These are phyloP conservation scores for Tolypocladium amazonense DNA, from an alignment of 2,329 filamentous ascomycete species.

Conservation along the genomic window DNA sequence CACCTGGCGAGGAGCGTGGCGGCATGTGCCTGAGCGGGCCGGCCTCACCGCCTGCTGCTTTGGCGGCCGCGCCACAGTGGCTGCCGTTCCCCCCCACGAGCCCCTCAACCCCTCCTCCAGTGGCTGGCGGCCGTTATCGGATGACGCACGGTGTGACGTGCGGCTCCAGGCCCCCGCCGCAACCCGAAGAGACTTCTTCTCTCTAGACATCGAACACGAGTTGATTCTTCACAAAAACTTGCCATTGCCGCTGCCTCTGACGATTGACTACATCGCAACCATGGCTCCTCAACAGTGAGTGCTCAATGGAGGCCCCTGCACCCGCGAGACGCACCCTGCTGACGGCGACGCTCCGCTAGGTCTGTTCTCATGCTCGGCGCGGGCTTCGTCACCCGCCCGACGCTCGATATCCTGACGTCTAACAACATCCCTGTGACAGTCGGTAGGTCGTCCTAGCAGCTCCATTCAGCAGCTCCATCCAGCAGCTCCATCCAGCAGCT, in stretches of 20 bases:
- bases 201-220: neutral
- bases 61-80: neutral
- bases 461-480: no score
- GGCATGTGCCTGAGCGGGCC: neutral
- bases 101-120: neutral
- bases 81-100: neutral
- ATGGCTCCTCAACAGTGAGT: constrained; percentile 5
- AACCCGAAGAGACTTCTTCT: neutral
- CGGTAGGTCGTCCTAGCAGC: constrained; percentile 40
- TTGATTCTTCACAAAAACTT: neutral
- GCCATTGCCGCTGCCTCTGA: neutral
- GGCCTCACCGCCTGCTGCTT: neutral
- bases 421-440: constrained; percentile 55
- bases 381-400: constrained; percentile 49
- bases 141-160: neutral
- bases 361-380: constrained; percentile 34
- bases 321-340: neutral
- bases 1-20: neutral
- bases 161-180: neutral
- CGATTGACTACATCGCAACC: neutral
- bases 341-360: neutral
- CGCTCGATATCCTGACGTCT: constrained; percentile 51
- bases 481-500: no score
- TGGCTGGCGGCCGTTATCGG: neutral
- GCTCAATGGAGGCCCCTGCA: constrained; percentile 3